Conservation (phyloP, 768 basidiomycete species). For the Mycena galopus region DNA sequence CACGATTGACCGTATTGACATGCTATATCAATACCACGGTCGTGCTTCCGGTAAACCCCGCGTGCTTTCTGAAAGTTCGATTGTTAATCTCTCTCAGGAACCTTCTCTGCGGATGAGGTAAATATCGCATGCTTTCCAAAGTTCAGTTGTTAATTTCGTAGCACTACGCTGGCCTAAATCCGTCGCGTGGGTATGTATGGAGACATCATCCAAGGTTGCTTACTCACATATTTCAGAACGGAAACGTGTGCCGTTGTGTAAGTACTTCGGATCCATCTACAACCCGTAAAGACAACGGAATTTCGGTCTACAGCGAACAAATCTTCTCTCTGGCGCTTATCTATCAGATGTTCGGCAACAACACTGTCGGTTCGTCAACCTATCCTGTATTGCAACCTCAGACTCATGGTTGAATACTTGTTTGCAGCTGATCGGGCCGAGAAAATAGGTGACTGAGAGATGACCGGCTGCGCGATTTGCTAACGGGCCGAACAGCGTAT, state of each 20-base stretch:
- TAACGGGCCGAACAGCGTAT: slow-evolving; percentile 45
- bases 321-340: slow-evolving; percentile 58
- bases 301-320: slow-evolving; percentile 49
- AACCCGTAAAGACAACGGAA: not conserved
- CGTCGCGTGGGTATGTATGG: slow-evolving; percentile 54
- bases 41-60: slow-evolving; percentile 47
- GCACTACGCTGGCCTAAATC: slow-evolving; percentile 56
- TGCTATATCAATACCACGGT: slow-evolving; percentile 56
- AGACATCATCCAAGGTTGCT: not conserved
- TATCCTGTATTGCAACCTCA: not conserved
- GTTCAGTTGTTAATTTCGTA: slow-evolving; percentile 16
- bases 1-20: slow-evolving; percentile 54
- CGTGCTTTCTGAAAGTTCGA: not conserved
- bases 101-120: slow-evolving; percentile 52
- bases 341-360: slow-evolving; percentile 57
- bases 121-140: too few species aligned
- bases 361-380: slow-evolving; percentile 44
- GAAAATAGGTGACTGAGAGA: slow-evolving; percentile 47
- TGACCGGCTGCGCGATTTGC: not conserved
- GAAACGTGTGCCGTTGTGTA: slow-evolving; percentile 59
- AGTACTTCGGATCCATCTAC: slow-evolving; percentile 15
- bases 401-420: not conserved
- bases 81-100: slow-evolving; percentile 40
- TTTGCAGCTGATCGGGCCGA: slow-evolving; percentile 51
- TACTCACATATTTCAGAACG: slow-evolving; percentile 39